These are phyloP conservation scores for Biancaea sappan DNA, from an alignment of 306 rosid species.

Conservation along the genomic window DNA sequence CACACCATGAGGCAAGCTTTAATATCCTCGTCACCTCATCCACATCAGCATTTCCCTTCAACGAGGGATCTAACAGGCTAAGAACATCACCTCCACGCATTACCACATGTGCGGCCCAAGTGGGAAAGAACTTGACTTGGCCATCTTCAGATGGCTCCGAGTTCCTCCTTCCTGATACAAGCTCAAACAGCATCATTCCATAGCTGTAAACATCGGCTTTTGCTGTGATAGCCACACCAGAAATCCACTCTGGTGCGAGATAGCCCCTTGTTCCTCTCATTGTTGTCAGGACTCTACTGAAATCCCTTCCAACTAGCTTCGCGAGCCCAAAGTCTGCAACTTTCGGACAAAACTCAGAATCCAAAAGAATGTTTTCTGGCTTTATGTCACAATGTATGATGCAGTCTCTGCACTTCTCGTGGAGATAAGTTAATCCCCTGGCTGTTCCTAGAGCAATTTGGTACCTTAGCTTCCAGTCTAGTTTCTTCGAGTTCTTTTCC, in stretches of 20 bases:
- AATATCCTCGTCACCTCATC: constrained; percentile 56
- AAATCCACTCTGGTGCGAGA: constrained; percentile 91
- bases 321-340: constrained; percentile 95
- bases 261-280: constrained; percentile 98
- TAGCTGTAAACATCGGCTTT: constrained; percentile 93
- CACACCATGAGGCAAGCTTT: constrained; percentile 84
- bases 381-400: constrained; percentile 93
- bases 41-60: constrained; percentile 53
- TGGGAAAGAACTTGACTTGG: constrained; percentile 61
- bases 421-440: constrained; percentile 83
- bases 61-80: constrained; percentile 56
- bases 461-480: constrained; percentile 79
- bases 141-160: constrained; percentile 66
- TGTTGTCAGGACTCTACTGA: constrained; percentile 84
- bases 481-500: constrained; percentile 32
- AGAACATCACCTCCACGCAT: constrained; percentile 51
- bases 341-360: constrained; percentile 64
- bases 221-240: constrained; percentile 79
- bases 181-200: constrained; percentile 91
- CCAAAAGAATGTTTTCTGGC: constrained; percentile 93
- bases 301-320: constrained; percentile 82
- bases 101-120: constrained; percentile 48
- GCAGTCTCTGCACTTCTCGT: constrained; percentile 84
- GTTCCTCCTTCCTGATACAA: constrained; percentile 80
- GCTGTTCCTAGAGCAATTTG: constrained; percentile 84